A percentile compares a stretch with the other conserved stretches of the same genome.
phyloP scores from a whole-genome alignment of 176 grass and related monocot genomes.

The Tillandsia fasciculata region DNA sequence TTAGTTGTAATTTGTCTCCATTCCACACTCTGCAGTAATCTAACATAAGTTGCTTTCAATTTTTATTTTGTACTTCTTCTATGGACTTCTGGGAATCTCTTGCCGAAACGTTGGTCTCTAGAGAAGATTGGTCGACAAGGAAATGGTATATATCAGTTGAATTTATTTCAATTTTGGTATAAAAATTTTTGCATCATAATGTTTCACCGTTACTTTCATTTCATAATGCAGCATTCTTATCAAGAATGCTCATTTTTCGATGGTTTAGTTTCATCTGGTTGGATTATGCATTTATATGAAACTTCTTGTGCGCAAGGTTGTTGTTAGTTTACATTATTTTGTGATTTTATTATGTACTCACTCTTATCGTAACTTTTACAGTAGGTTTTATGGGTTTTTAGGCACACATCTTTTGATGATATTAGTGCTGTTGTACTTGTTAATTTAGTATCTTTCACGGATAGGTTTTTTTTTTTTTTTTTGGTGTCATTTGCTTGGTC shows the following conservation, averaged over 20 bases:
- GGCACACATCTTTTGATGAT: too few relatives aligned
- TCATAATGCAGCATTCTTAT: background rate
- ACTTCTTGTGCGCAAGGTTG: background rate
- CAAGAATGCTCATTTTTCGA: background rate
- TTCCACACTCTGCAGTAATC: background rate
- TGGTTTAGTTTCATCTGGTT: background rate
- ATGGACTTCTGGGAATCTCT: slow-evolving; percentile 13
- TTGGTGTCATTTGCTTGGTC: too few relatives aligned
- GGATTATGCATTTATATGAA: background rate
- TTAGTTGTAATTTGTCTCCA: slow-evolving; percentile 7
- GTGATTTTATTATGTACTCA: background rate
- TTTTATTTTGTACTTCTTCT: slow-evolving; percentile 17
- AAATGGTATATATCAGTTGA: slow-evolving; percentile 51
- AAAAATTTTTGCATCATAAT: slow-evolving; percentile 2
- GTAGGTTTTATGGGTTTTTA: too few relatives aligned
- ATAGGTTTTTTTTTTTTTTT: too few relatives aligned
- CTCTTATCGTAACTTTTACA: too few relatives aligned
- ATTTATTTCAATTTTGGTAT: slow-evolving; percentile 6
- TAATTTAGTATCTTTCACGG: too few relatives aligned
- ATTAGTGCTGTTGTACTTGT: too few relatives aligned
- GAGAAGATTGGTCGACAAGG: slow-evolving; percentile 87
- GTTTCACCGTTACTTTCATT: slow-evolving; percentile 4
- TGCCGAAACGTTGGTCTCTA: slow-evolving; percentile 21
- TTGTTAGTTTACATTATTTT: background rate
- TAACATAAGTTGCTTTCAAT: slow-evolving; percentile 10